Evolutionary conservation across 306 rosid genomes (phyloP).

Genomic region (Pterocarpus santalinus): DNA sequence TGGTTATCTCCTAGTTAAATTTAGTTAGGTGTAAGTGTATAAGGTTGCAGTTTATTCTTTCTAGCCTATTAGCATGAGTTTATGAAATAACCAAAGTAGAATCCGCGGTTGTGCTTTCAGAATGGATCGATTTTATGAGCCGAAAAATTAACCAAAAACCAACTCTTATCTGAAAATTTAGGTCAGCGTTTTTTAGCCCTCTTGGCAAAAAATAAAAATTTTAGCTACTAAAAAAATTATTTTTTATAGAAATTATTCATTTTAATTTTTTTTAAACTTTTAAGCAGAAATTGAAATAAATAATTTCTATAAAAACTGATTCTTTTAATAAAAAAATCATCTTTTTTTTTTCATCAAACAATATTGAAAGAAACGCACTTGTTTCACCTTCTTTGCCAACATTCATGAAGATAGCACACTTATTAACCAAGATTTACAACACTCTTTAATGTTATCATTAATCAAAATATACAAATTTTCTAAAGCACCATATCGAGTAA

Average conservation of each 20-base stretch:
- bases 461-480: background rate
- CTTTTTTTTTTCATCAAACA: too few relatives aligned
- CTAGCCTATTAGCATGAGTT: background rate
- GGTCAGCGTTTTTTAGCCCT: background rate
- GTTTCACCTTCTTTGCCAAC: conserved; percentile 3
- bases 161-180: background rate
- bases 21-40: background rate
- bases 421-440: background rate
- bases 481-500: background rate
- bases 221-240: too few relatives aligned
- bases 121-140: background rate
- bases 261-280: too few relatives aligned
- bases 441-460: background rate
- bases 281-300: too few relatives aligned
- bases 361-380: background rate
- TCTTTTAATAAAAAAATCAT: too few relatives aligned
- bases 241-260: too few relatives aligned
- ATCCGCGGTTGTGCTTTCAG: background rate
- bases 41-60: background rate
- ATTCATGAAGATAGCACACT: background rate
- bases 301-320: too few relatives aligned
- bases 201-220: too few relatives aligned
- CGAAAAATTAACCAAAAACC: conserved; percentile 11
- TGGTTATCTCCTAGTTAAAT: background rate
- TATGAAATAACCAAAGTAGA: background rate